phyloP scores from a whole-genome alignment of 805 yeast genomes.

The Kodamaea restingae region DNA sequence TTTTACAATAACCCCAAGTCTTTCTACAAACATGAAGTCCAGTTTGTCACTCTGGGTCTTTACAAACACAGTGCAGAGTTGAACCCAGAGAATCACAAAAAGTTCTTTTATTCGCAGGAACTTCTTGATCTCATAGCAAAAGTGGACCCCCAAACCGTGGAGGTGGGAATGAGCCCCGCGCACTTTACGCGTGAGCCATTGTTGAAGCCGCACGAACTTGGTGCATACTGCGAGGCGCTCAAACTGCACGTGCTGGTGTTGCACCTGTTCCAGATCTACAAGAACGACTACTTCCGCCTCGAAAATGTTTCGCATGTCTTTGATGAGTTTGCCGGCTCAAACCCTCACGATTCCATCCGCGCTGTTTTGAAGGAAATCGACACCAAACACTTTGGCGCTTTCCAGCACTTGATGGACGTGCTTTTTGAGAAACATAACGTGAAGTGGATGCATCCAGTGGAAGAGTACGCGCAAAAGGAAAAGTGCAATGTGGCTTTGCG shows the following conservation, averaged over 20 bases:
- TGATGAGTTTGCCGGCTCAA: not conserved
- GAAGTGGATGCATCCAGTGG: slow-evolving; percentile 7
- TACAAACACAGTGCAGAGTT: slow-evolving; percentile 5
- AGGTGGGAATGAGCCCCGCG: slow-evolving; percentile 7
- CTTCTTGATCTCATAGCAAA: not conserved
- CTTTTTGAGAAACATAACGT: slow-evolving; percentile 6
- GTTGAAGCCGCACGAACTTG: not conserved
- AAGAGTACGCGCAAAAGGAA: not conserved
- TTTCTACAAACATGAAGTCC: slow-evolving; percentile 1
- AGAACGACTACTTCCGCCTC: slow-evolving; percentile 9
- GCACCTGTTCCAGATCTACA: slow-evolving; percentile 4
- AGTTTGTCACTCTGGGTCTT: slow-evolving; percentile 6
- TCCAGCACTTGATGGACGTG: slow-evolving; percentile 6
- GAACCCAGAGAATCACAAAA: not conserved
- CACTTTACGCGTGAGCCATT: slow-evolving; percentile 5
- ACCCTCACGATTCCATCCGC: not conserved
- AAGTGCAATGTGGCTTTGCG: not conserved
- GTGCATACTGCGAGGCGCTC: not conserved
- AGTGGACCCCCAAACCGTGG: slow-evolving; percentile 1
- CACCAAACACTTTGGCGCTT: slow-evolving; percentile 4
- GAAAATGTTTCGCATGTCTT: slow-evolving; percentile 1
- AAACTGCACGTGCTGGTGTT: slow-evolving; percentile 1
- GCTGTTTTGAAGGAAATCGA: slow-evolving; percentile 2
- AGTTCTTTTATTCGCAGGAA: not conserved
- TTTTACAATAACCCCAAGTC: not conserved